Evolutionary conservation across 495 filamentous ascomycete species (phyloP).

Genomic region (Alectoria sarmentosa): DNA sequence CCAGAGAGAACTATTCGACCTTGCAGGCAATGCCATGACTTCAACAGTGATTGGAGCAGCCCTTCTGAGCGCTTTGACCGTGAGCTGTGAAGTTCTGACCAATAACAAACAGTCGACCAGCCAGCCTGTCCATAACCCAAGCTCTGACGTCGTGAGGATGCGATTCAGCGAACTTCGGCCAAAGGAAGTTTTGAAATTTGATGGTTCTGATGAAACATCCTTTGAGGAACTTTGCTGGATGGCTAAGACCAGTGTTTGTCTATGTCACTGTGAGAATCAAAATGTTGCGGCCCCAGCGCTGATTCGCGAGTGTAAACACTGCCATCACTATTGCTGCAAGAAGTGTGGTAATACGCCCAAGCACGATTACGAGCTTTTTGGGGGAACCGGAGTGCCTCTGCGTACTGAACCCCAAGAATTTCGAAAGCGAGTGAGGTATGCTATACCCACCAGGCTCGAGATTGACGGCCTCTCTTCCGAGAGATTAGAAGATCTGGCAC

Average conservation of each 20-base stretch:
- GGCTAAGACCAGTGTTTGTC: slow-evolving; percentile 36
- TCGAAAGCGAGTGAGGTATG: not conserved
- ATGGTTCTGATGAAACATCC: slow-evolving; percentile 4
- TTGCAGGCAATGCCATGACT: slow-evolving; percentile 83
- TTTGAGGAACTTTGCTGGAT: slow-evolving; percentile 20
- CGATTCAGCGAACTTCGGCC: not conserved
- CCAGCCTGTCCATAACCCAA: not conserved
- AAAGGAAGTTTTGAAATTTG: slow-evolving; percentile 12
- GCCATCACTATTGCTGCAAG: slow-evolving; percentile 49
- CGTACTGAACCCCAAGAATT: not conserved
- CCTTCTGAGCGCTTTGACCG: slow-evolving; percentile 49
- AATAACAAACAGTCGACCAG: not conserved
- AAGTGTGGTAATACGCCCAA: slow-evolving; percentile 49
- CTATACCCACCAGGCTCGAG: not conserved
- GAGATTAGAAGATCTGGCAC: not conserved
- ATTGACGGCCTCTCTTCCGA: not conserved
- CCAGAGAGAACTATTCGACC: slow-evolving; percentile 56
- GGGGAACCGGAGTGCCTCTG: not conserved
- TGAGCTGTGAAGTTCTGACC: slow-evolving; percentile 18
- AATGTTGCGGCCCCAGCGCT: slow-evolving; percentile 30
- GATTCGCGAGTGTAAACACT: slow-evolving; percentile 46
- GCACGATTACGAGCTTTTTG: slow-evolving; percentile 1
- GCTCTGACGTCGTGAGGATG: not conserved
- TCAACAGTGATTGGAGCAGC: slow-evolving; percentile 63
- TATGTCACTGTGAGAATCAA: slow-evolving; percentile 54